Evolutionary conservation across 169 alveolate species (phyloP).

Genomic region (Plasmodium berghei): DNA sequence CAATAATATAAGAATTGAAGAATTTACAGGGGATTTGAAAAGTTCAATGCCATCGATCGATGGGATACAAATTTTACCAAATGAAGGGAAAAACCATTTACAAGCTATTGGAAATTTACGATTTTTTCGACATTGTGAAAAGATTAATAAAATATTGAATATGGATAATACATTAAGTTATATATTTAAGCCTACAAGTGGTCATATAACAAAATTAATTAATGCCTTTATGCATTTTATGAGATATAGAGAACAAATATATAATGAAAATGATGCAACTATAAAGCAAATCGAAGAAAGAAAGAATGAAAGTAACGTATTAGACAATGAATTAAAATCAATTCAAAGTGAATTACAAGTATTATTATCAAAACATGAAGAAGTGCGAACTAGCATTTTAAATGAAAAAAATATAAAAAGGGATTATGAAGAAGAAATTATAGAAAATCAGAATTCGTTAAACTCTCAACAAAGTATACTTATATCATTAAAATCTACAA

Average conservation of each 20-base stretch:
- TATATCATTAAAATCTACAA: conserved; percentile 47
- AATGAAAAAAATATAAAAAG: conserved; percentile 65
- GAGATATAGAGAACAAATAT: conserved; percentile 61
- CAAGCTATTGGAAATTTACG: conserved; percentile 76
- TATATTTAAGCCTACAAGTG: conserved; percentile 68
- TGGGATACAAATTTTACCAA: conserved; percentile 55
- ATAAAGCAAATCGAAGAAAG: conserved; percentile 37
- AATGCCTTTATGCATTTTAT: conserved; percentile 67
- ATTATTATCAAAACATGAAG: conserved; percentile 33
- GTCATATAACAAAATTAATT: conserved; percentile 59
- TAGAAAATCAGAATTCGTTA: conserved; percentile 49
- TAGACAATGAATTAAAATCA: conserved; percentile 34
- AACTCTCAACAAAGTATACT: conserved; percentile 63
- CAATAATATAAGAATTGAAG: conserved; percentile 70
- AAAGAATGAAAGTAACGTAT: conserved; percentile 19
- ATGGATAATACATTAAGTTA: conserved; percentile 61
- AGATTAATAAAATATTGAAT: conserved; percentile 38
- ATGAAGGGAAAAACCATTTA: conserved; percentile 73
- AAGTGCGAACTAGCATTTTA: conserved; percentile 32
- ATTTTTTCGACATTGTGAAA: conserved; percentile 70
- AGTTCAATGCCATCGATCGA: conserved; percentile 73
- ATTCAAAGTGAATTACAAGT: conserved; percentile 27
- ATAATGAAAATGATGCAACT: conserved; percentile 49
- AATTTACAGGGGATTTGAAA: conserved; percentile 70
- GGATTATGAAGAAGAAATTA: conserved; percentile 76